Percentiles rank a stretch among this genome's conserved stretches.
Conservation (phyloP, 23 red algal species). For the Cyanidiococcus yangmingshanensis region DNA sequence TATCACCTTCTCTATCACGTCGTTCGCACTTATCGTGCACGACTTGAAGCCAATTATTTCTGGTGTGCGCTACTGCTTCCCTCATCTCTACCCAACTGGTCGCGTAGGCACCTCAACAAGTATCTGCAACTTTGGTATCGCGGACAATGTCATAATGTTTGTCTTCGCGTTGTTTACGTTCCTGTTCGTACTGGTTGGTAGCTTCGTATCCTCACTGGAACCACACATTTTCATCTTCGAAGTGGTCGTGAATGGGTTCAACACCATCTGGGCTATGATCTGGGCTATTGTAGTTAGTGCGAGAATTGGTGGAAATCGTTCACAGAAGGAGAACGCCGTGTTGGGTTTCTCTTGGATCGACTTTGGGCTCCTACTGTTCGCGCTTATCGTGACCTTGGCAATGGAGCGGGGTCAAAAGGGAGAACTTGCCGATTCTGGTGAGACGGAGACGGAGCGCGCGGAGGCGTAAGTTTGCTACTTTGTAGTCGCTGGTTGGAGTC, state of each 20-base stretch:
- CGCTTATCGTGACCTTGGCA: neutral
- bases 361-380: neutral
- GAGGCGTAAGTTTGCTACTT: neutral
- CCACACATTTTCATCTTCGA: neutral
- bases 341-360: constrained; percentile 6
- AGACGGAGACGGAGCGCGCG: neutral
- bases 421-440: neutral
- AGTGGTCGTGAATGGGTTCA: constrained; percentile 10
- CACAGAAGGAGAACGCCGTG: constrained; percentile 12
- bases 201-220: neutral
- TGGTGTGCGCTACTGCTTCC: neutral
- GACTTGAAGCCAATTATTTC: neutral
- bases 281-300: constrained; percentile 14
- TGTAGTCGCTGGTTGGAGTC: neutral
- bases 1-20: constrained; percentile 15
- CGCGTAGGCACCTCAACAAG: neutral
- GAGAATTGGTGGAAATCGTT: neutral
- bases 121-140: constrained; percentile 19
- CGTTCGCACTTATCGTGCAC: constrained; percentile 20
- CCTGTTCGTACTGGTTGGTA: neutral
- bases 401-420: constrained; percentile 12
- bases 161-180: constrained; percentile 15
- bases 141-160: constrained; percentile 10
- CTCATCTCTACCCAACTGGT: constrained; percentile 2
- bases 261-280: constrained; percentile 17